Percentiles rank a stretch among this genome's conserved stretches.
Conservation (phyloP, 202 grass and related monocot species). For the Setaria viridis region DNA sequence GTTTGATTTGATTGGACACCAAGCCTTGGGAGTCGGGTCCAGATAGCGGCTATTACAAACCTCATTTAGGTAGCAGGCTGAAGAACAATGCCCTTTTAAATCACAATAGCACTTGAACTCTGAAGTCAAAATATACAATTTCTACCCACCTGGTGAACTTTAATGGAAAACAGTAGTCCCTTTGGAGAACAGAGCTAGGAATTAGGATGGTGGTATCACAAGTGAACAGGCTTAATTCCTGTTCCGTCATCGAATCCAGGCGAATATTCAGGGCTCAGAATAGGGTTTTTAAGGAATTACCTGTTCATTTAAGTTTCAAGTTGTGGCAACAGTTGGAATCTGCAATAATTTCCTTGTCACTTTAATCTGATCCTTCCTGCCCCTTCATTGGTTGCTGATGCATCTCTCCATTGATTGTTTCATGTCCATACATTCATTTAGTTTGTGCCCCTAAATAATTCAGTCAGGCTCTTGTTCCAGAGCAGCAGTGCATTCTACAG, state of each 20-base stretch:
- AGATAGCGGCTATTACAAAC: not conserved
- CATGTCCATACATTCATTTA: slow-evolving; percentile 27
- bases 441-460: slow-evolving; percentile 1
- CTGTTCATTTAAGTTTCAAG: not conserved
- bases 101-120: not conserved
- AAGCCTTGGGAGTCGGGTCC: not conserved
- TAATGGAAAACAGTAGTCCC: not conserved
- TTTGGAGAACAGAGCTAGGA: not conserved
- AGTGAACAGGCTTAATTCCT: not conserved
- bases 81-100: not conserved
- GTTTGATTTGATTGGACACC: not conserved
- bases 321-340: not conserved
- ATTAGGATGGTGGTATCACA: not conserved
- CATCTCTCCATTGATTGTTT: slow-evolving; percentile 11
- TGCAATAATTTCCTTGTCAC: not conserved
- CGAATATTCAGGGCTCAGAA: not conserved
- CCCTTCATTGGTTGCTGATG: not conserved
- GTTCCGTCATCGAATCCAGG: not conserved
- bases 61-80: not conserved
- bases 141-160: not conserved
- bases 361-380: not conserved
- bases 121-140: slow-evolving; percentile 1
- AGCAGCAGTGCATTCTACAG: not conserved
- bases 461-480: slow-evolving; percentile 30
- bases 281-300: not conserved